Conservation (phyloP, 179 eudicot genomes). For the Corrigiola litoralis region DNA sequence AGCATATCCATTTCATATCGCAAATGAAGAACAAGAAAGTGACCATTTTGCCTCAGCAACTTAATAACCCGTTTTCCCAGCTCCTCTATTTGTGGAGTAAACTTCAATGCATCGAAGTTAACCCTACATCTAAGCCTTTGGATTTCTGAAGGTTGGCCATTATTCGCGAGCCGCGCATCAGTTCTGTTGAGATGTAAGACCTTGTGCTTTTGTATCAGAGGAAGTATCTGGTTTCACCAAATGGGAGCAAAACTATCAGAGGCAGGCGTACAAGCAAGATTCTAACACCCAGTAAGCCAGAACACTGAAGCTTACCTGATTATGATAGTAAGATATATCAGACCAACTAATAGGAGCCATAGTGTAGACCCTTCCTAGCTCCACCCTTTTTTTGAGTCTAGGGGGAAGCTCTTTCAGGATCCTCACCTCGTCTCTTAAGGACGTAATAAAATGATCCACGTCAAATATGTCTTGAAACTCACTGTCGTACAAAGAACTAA, state of each 20-base stretch:
- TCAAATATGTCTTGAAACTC: conserved; percentile 55
- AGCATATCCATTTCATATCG: conserved; percentile 57
- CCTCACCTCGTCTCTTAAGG: conserved; percentile 49
- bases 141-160: conserved; percentile 41
- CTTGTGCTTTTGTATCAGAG: conserved; percentile 40
- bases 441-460: conserved; percentile 48
- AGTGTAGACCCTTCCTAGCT: conserved; percentile 48
- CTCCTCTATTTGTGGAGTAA: conserved; percentile 47
- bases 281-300: not conserved
- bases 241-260: not conserved
- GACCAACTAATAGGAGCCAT: conserved; percentile 57
- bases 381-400: conserved; percentile 46
- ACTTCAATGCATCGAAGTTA: conserved; percentile 37
- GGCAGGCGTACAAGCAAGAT: not conserved
- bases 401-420: conserved; percentile 38
- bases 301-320: conserved; percentile 28
- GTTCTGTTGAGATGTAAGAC: conserved; percentile 48
- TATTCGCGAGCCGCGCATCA: conserved; percentile 51
- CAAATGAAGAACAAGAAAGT: conserved; percentile 49
- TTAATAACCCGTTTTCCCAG: conserved; percentile 45
- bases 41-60: conserved; percentile 43
- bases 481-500: conserved; percentile 23
- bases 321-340: conserved; percentile 42
- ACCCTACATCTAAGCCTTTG: conserved; percentile 47
- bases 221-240: conserved; percentile 38